phyloP scores from a whole-genome alignment of 495 filamentous ascomycete species.

The Pyrenula aspistea region DNA sequence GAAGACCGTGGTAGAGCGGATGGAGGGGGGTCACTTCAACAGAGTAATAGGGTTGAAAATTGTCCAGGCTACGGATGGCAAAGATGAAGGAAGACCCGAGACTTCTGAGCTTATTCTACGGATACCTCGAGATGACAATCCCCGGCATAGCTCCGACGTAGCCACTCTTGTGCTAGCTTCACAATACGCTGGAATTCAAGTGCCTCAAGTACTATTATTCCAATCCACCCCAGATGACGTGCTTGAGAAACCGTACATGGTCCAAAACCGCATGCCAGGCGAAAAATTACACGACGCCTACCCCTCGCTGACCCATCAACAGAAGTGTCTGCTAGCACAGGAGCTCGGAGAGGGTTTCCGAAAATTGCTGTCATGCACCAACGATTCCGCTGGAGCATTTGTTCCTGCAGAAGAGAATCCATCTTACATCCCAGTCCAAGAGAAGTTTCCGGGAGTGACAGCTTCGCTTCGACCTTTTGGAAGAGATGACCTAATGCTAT shows the following conservation, averaged over 20 bases:
- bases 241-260: constrained; percentile 6
- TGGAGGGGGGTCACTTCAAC: constrained; percentile 8
- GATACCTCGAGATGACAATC: neutral
- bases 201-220: neutral
- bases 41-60: constrained; percentile 6
- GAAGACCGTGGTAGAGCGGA: constrained; percentile 4
- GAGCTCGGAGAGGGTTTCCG: neutral
- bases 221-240: constrained; percentile 8
- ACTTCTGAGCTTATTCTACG: neutral
- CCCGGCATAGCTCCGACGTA: neutral
- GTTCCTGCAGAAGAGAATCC: constrained; percentile 6
- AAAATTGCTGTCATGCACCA: neutral
- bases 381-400: constrained; percentile 5
- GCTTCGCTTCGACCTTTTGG: neutral
- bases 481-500: neutral
- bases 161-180: neutral
- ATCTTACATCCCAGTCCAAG: neutral
- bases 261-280: constrained; percentile 6
- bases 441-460: neutral
- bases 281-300: constrained; percentile 3
- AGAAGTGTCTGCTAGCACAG: constrained; percentile 1
- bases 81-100: neutral
- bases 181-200: neutral
- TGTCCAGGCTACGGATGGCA: neutral
- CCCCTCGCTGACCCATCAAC: constrained; percentile 3